Percentiles rank a stretch among this genome's conserved stretches.
These are phyloP conservation scores for Cyberlindnera suaveolens DNA, from an alignment of 805 yeast species.

Conservation along the genomic window DNA sequence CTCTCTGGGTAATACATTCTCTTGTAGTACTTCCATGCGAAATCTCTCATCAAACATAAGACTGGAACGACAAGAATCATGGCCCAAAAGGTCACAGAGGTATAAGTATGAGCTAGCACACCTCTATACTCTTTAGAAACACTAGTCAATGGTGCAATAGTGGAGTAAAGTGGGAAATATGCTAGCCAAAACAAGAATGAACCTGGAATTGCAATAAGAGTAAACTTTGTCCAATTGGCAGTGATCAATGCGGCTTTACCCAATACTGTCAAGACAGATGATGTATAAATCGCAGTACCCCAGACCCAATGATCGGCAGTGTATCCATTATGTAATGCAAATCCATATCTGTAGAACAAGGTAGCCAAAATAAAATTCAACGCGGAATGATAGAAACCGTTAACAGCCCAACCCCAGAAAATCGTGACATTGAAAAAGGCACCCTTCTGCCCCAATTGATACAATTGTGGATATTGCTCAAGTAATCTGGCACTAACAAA, in stretches of 20 bases:
- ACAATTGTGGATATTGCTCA: slow-evolving; percentile 88
- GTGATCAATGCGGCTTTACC: slow-evolving; percentile 94
- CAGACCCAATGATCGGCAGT: slow-evolving; percentile 88
- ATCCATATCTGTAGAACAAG: slow-evolving; percentile 63
- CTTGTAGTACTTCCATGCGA: slow-evolving; percentile 90
- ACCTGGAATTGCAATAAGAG: slow-evolving; percentile 91
- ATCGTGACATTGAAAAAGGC: slow-evolving; percentile 84
- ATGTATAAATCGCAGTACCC: slow-evolving; percentile 87
- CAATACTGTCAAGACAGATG: slow-evolving; percentile 80
- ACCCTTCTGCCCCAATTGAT: slow-evolving; percentile 84
- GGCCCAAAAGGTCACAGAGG: slow-evolving; percentile 80
- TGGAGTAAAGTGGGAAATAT: slow-evolving; percentile 82
- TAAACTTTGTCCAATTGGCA: slow-evolving; percentile 91
- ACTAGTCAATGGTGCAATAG: slow-evolving; percentile 73
- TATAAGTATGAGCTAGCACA: slow-evolving; percentile 66
- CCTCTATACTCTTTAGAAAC: slow-evolving; percentile 86
- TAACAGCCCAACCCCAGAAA: slow-evolving; percentile 96
- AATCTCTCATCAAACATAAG: slow-evolving; percentile 78
- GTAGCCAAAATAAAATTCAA: slow-evolving; percentile 70
- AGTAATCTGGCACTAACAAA: slow-evolving; percentile 85
- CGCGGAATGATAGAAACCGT: slow-evolving; percentile 93
- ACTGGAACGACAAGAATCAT: slow-evolving; percentile 67
- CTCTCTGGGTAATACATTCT: slow-evolving; percentile 88
- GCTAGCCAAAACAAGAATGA: slow-evolving; percentile 79
- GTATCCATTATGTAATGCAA: slow-evolving; percentile 59